Evolutionary conservation across 2,329 filamentous ascomycete species (phyloP).

Genomic region (Aspergillus ochraceoroseus): DNA sequence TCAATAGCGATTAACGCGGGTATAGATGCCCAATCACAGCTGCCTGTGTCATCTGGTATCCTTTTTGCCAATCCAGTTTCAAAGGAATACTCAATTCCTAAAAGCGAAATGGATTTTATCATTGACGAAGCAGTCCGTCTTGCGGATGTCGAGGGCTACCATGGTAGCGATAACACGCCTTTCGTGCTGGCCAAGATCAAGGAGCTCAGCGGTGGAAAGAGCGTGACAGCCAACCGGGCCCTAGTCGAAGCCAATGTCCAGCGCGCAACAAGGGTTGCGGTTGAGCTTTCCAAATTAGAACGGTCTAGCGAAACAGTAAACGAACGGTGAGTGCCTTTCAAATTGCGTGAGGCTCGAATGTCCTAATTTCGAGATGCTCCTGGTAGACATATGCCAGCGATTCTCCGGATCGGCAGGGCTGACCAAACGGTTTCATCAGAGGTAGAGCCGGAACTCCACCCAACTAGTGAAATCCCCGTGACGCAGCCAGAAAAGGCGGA

Average conservation of each 20-base stretch:
- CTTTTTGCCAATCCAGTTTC: constrained; percentile 88
- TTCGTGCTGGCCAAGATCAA: constrained; percentile 75
- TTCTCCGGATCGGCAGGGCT: constrained; percentile 24
- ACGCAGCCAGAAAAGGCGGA: constrained; percentile 46
- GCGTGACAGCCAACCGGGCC: constrained; percentile 68
- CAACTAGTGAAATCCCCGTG: constrained; percentile 8
- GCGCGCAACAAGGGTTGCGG: constrained; percentile 60
- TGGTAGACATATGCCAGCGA: constrained; percentile 37
- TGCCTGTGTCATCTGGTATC: constrained; percentile 71
- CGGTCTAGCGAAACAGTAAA: constrained; percentile 23
- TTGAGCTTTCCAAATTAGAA: constrained; percentile 56
- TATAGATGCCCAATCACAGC: constrained; percentile 63
- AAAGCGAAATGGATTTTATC: constrained; percentile 62
- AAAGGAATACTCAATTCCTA: constrained; percentile 62
- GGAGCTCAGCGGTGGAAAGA: constrained; percentile 67
- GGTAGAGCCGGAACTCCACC: constrained; percentile 14
- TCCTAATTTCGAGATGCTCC: constrained; percentile 36
- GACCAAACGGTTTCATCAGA: constrained; percentile 22
- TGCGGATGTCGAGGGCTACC: constrained; percentile 59
- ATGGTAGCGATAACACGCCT: constrained; percentile 75
- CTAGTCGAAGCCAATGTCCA: constrained; percentile 63
- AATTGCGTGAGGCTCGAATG: constrained; percentile 21
- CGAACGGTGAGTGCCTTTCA: constrained; percentile 37
- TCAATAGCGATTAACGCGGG: constrained; percentile 6
- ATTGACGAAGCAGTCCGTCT: constrained; percentile 65